Percentiles rank a stretch among this genome's conserved stretches.
Conservation (phyloP, 2,329 filamentous ascomycete species). For the Aaosphaeria pasadenensis region DNA sequence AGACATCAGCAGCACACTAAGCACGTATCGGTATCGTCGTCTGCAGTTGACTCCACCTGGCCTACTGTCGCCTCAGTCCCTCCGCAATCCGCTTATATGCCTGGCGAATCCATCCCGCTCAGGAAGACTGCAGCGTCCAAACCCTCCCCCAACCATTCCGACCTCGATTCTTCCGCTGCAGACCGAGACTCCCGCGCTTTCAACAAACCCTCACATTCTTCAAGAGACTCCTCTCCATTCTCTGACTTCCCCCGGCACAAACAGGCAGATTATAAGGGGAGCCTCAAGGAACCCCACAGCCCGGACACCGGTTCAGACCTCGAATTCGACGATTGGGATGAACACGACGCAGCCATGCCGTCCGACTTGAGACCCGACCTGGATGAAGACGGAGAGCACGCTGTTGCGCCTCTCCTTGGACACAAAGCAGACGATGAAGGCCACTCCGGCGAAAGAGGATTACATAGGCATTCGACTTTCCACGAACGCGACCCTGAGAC, state of each 20-base stretch:
- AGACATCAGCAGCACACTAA: too few species aligned
- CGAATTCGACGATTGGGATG: constrained; percentile 47
- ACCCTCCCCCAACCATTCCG: constrained; percentile 11
- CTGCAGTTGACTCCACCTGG: constrained; percentile 6
- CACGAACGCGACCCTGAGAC: constrained; percentile 73
- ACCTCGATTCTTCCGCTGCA: constrained; percentile 9
- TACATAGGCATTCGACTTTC: constrained; percentile 63
- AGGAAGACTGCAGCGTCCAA: constrained; percentile 21
- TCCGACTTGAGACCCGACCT: constrained; percentile 47
- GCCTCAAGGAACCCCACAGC: constrained; percentile 16
- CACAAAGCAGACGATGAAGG: constrained; percentile 34
- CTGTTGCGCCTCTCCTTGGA: constrained; percentile 54
- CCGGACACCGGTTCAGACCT: constrained; percentile 25
- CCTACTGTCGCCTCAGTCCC: constrained; percentile 4
- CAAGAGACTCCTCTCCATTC: constrained; percentile 23
- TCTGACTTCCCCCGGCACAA: constrained; percentile 11
- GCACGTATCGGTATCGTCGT: constrained; percentile 1
- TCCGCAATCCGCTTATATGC: constrained; percentile 31
- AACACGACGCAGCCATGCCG: constrained; percentile 46
- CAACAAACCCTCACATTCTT: constrained; percentile 14
- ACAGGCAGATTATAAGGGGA: constrained; percentile 2
- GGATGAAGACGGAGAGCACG: constrained; percentile 38
- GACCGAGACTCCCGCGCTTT: constrained; percentile 14
- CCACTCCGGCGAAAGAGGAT: constrained; percentile 36
- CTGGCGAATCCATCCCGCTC: constrained; percentile 32